These are phyloP conservation scores for Aureobasidium vineae DNA, from an alignment of 2,329 filamentous ascomycete genomes.

Conservation along the genomic window DNA sequence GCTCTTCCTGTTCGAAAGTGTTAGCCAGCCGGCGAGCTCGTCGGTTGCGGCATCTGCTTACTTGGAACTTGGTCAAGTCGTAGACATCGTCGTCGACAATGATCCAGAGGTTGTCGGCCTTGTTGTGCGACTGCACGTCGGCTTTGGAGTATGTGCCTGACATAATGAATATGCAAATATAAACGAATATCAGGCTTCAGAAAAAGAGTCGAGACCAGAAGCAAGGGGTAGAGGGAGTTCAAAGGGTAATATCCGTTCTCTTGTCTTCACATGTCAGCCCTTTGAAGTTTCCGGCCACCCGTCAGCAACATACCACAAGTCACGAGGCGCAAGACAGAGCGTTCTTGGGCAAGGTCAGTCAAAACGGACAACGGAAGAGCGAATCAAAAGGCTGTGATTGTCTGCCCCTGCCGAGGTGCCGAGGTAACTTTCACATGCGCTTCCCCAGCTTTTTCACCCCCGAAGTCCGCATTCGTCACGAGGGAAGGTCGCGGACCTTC, in stretches of 20 bases:
- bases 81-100: slow-evolving; percentile 95
- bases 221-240: slow-evolving; percentile 22
- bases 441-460: slow-evolving; percentile 20
- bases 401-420: slow-evolving; percentile 8
- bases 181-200: background rate
- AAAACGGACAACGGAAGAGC: slow-evolving; percentile 10
- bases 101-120: slow-evolving; percentile 80
- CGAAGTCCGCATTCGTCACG: background rate
- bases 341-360: background rate
- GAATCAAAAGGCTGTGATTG: slow-evolving; percentile 13
- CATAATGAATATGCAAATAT: slow-evolving; percentile 57
- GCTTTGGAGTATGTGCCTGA: slow-evolving; percentile 78
- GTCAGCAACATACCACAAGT: slow-evolving; percentile 18
- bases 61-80: slow-evolving; percentile 70
- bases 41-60: background rate
- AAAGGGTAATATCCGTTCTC: slow-evolving; percentile 10
- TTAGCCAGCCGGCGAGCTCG: background rate
- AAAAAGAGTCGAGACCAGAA: background rate
- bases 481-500: background rate
- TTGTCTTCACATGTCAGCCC: slow-evolving; percentile 24
- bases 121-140: slow-evolving; percentile 92
- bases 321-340: background rate
- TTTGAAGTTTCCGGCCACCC: background rate
- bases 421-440: slow-evolving; percentile 10
- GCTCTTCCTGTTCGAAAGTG: slow-evolving; percentile 41